Percentiles rank a stretch among this genome's conserved stretches.
Evolutionary conservation across 2,329 filamentous ascomycete genomes (phyloP).

Genomic region (Colletotrichum sidae): DNA sequence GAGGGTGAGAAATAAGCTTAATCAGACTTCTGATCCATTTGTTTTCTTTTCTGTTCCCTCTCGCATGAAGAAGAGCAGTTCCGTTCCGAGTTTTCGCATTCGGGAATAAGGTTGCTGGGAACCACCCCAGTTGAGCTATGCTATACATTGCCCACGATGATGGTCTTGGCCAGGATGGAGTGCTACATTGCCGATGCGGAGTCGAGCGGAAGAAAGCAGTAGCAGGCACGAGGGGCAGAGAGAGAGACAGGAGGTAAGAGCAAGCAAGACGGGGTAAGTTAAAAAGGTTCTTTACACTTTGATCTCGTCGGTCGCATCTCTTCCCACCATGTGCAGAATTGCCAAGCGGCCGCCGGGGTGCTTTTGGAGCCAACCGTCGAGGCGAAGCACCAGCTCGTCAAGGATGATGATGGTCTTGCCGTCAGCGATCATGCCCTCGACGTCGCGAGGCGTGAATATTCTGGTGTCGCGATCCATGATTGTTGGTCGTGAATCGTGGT

Average conservation of each 20-base stretch:
- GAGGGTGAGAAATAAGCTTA: slow-evolving; percentile 25
- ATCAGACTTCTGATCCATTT: slow-evolving; percentile 33
- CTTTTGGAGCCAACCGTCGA: slow-evolving; percentile 68
- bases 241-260: neutral
- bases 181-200: too few relatives aligned
- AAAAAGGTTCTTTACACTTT: slow-evolving; percentile 58
- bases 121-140: too few relatives aligned
- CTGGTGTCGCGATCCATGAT: slow-evolving; percentile 53
- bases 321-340: slow-evolving; percentile 71
- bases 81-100: slow-evolving; percentile 9
- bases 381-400: slow-evolving; percentile 64
- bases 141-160: too few relatives aligned
- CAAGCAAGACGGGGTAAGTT: neutral
- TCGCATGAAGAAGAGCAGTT: neutral
- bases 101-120: neutral
- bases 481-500: neutral
- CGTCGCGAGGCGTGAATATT: slow-evolving; percentile 56
- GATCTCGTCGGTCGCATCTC: slow-evolving; percentile 70
- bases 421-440: slow-evolving; percentile 65
- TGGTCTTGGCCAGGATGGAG: too few relatives aligned
- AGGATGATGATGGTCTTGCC: slow-evolving; percentile 68
- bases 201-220: neutral
- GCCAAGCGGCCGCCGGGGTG: slow-evolving; percentile 71
- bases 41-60: neutral
- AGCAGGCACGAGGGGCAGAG: neutral